phyloP scores from a whole-genome alignment of 1,284 basidiomycete genomes.

The Ganoderma sinense region DNA sequence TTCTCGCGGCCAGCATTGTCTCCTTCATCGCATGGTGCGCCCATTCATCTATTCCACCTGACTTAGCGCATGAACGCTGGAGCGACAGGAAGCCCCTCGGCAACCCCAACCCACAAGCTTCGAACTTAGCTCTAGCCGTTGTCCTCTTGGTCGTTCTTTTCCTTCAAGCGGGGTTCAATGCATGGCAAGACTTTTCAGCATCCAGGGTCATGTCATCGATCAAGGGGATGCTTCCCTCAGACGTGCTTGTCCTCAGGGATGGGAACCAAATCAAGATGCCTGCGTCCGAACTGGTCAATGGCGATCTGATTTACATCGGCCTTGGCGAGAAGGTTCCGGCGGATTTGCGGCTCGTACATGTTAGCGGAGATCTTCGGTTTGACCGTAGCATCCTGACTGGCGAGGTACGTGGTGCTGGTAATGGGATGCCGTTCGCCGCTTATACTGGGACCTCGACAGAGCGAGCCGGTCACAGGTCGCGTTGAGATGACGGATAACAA shows the following conservation, averaged over 20 bases:
- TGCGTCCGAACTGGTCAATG: conserved; percentile 38
- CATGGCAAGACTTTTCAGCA: conserved; percentile 57
- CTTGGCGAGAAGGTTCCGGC: conserved; percentile 52
- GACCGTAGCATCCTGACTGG: conserved; percentile 71
- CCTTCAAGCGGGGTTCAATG: conserved; percentile 58
- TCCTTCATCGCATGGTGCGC: conserved; percentile 55
- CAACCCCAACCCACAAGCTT: conserved; percentile 49
- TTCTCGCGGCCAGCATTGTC: conserved; percentile 57
- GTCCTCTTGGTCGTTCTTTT: conserved; percentile 56
- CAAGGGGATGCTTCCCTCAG: conserved; percentile 53
- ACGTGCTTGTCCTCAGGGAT: conserved; percentile 52
- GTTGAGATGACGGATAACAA: conserved; percentile 24
- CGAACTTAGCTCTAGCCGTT: conserved; percentile 53
- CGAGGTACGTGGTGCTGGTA: conserved; percentile 52
- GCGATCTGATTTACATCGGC: conserved; percentile 36
- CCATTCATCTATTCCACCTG: conserved; percentile 20
- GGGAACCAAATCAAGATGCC: conserved; percentile 45
- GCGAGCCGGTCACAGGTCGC: conserved; percentile 34
- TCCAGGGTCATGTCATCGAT: conserved; percentile 57
- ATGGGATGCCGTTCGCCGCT: conserved; percentile 53
- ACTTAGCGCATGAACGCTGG: conserved; percentile 14
- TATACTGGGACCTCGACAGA: conserved; percentile 10
- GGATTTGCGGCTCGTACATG: conserved; percentile 55
- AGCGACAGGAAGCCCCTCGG: conserved; percentile 56
- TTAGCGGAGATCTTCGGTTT: conserved; percentile 58